Percentiles rank a stretch among this genome's conserved stretches.
These are phyloP conservation scores for Physcomitrellopsis africana DNA, from an alignment of 225 moss, liverwort and hornwort species.

Conservation along the genomic window DNA sequence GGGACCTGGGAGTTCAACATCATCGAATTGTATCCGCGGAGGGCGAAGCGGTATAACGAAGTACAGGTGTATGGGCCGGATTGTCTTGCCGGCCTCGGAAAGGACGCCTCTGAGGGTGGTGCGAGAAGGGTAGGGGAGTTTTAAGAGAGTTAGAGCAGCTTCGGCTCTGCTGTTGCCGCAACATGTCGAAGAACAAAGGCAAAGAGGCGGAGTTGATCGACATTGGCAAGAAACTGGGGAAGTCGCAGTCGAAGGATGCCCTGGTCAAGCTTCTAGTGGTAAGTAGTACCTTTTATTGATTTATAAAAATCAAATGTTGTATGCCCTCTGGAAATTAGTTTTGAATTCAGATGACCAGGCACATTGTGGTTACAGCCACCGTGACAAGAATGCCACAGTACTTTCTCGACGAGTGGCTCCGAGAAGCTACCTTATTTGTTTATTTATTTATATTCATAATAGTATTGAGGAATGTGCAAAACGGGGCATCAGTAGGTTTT, in stretches of 20 bases:
- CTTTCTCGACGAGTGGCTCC: slow-evolving; percentile 5
- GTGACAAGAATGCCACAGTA: slow-evolving; percentile 5
- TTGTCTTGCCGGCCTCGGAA: slow-evolving; percentile 22
- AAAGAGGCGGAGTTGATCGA: slow-evolving; percentile 65
- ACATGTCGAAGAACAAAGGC: slow-evolving; percentile 59
- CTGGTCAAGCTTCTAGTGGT: slow-evolving; percentile 78
- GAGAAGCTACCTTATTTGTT: neutral
- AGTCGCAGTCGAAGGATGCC: slow-evolving; percentile 68
- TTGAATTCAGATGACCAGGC: neutral
- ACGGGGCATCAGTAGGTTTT: slow-evolving; percentile 7
- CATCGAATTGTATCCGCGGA: neutral
- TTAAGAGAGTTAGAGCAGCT: neutral
- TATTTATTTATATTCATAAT: neutral
- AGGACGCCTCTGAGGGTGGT: slow-evolving; percentile 15
- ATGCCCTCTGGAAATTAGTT: neutral
- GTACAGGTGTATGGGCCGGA: slow-evolving; percentile 27
- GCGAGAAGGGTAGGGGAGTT: slow-evolving; percentile 5
- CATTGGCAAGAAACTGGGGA: slow-evolving; percentile 77
- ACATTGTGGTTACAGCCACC: neutral
- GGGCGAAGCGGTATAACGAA: neutral
- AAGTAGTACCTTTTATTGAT: slow-evolving; percentile 3
- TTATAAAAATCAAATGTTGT: neutral
- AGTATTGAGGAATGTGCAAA: neutral
- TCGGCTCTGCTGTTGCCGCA: neutral
- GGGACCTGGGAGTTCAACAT: neutral